phyloP scores from a whole-genome alignment of 768 basidiomycete species.

The Tulasnella sp. region DNA sequence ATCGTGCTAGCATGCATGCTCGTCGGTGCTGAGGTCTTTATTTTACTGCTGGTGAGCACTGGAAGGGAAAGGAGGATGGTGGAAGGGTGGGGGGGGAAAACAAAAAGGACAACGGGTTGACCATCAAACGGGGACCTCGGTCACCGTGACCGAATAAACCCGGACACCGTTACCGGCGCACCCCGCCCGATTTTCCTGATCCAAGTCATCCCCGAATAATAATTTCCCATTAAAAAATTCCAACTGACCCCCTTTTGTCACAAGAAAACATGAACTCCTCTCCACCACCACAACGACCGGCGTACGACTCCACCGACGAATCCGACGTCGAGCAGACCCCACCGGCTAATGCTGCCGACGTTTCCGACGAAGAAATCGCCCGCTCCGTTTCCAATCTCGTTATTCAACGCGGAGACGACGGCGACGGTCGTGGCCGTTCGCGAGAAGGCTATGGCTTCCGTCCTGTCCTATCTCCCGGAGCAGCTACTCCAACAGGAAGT shows the following conservation, averaged over 20 bases:
- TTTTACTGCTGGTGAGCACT: neutral
- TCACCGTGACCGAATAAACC: neutral
- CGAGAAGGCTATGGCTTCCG: conserved; percentile 82
- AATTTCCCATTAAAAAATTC: neutral
- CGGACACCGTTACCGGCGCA: neutral
- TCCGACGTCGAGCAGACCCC: neutral
- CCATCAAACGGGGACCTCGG: neutral
- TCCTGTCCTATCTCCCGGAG: conserved; percentile 39
- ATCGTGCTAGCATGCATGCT: neutral
- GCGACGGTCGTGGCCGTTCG: conserved; percentile 29
- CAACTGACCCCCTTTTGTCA: neutral
- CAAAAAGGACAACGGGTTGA: neutral
- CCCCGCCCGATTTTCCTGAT: neutral
- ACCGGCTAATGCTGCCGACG: conserved; percentile 5
- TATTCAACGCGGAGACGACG: neutral
- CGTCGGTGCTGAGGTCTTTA: neutral
- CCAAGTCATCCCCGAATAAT: neutral
- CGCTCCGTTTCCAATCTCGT: conserved; percentile 6
- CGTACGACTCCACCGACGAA: neutral
- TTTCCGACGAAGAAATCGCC: conserved; percentile 4
- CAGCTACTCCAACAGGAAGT: conserved; percentile 48
- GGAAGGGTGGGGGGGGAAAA: neutral
- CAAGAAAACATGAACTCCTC: neutral
- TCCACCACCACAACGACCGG: neutral
- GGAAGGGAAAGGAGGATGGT: neutral